phyloP scores from a whole-genome alignment of 306 rosid species.

The Castanea crenata region DNA sequence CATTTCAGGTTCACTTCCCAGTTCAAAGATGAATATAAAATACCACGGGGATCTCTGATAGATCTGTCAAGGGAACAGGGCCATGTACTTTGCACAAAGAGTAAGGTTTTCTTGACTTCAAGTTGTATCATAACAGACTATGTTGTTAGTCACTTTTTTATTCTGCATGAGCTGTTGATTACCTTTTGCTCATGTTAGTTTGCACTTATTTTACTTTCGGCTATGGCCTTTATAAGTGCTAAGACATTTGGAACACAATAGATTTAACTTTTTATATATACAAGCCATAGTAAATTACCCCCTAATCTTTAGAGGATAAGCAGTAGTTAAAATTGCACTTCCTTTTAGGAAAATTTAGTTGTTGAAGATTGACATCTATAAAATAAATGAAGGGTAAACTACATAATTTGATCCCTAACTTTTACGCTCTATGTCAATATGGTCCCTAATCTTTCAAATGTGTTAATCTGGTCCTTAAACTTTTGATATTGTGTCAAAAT shows the following conservation, averaged over 20 bases:
- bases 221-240: neutral
- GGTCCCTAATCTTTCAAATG: too few species aligned
- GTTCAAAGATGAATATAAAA: conserved; percentile 84
- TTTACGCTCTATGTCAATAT: too few species aligned
- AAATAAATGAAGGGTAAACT: neutral
- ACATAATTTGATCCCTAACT: too few species aligned
- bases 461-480: too few species aligned
- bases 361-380: neutral
- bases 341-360: neutral
- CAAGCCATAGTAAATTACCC: too few species aligned
- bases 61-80: conserved; percentile 72
- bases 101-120: conserved; percentile 46
- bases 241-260: neutral
- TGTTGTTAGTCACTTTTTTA: neutral
- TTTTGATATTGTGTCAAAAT: too few species aligned
- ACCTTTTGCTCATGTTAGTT: neutral
- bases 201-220: neutral
- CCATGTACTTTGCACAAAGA: conserved; percentile 70
- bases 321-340: neutral
- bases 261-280: neutral
- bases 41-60: conserved; percentile 82
- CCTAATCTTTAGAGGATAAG: too few species aligned
- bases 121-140: neutral
- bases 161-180: conserved; percentile 14
- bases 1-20: conserved; percentile 88